Percentiles rank a stretch among this genome's conserved stretches.
These are phyloP conservation scores for Pochonia chlamydosporia DNA, from an alignment of 2,329 filamentous ascomycete genomes.

Conservation along the genomic window DNA sequence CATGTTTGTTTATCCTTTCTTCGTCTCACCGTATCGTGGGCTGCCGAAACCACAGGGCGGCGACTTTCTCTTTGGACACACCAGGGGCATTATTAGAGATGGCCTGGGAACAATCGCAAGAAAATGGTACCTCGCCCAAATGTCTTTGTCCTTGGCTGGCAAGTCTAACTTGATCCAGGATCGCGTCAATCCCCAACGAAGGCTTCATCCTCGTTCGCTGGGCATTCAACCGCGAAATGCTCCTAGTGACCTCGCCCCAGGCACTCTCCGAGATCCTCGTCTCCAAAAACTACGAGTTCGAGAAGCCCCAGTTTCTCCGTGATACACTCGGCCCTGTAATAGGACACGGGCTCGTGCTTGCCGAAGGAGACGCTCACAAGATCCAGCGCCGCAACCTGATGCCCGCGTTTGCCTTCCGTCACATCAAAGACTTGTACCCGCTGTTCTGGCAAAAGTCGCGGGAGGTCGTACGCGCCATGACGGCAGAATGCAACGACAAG, in stretches of 20 bases:
- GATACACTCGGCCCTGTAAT: constrained; percentile 56
- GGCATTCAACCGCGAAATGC: constrained; percentile 55
- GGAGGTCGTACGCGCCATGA: constrained; percentile 63
- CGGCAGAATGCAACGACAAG: constrained; percentile 21
- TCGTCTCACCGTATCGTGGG: background rate
- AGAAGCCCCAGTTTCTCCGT: constrained; percentile 53
- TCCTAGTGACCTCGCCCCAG: constrained; percentile 58
- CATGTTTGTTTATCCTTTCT: background rate
- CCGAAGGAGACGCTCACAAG: constrained; percentile 89
- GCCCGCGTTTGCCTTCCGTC: constrained; percentile 80
- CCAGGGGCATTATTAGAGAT: background rate
- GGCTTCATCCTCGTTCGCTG: constrained; percentile 63
- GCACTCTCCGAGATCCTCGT: constrained; percentile 63
- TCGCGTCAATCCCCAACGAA: constrained; percentile 56
- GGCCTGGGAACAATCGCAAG: background rate
- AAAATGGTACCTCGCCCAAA: background rate
- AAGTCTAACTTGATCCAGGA: constrained; percentile 42
- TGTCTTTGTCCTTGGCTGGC: background rate
- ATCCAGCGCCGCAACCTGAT: constrained; percentile 72
- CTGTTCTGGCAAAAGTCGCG: constrained; percentile 74
- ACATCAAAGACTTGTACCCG: constrained; percentile 78
- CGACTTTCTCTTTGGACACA: background rate
- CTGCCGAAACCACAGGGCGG: background rate
- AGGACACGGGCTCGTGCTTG: constrained; percentile 67
- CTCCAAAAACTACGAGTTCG: constrained; percentile 64